Percentiles rank a stretch among this genome's conserved stretches.
Conservation (phyloP, 768 basidiomycete genomes). For the Russula olivacea region DNA sequence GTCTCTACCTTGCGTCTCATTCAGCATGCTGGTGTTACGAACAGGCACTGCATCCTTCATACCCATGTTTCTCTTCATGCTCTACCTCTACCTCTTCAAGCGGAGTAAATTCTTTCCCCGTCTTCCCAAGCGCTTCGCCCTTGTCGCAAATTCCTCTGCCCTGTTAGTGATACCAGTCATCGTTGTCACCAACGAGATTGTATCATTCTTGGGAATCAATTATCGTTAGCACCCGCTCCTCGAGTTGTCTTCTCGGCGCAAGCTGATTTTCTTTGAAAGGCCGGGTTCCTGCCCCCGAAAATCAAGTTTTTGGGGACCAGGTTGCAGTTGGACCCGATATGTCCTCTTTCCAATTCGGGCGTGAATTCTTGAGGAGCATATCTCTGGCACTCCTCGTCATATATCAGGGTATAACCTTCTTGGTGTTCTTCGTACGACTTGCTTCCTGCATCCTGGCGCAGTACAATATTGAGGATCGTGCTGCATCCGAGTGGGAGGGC, state of each 20-base stretch:
- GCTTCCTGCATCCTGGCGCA: slow-evolving; percentile 45
- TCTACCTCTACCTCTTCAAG: slow-evolving; percentile 57
- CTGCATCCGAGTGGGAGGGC: slow-evolving; percentile 41
- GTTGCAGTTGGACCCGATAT: slow-evolving; percentile 41
- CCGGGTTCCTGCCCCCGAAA: not conserved
- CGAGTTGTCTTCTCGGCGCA: not conserved
- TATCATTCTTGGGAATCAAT: slow-evolving; percentile 57
- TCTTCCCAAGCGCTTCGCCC: slow-evolving; percentile 47
- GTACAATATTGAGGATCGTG: slow-evolving; percentile 44
- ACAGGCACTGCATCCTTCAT: slow-evolving; percentile 53
- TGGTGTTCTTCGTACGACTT: slow-evolving; percentile 54
- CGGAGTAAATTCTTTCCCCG: slow-evolving; percentile 44
- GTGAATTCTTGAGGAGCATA: slow-evolving; percentile 53
- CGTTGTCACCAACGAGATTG: slow-evolving; percentile 49
- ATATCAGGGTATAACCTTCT: slow-evolving; percentile 55
- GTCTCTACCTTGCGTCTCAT: not conserved
- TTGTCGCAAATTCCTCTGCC: slow-evolving; percentile 41
- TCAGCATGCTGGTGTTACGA: not conserved
- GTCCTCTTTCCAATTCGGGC: slow-evolving; percentile 36
- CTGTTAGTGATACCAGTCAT: slow-evolving; percentile 52
- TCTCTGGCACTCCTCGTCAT: slow-evolving; percentile 54
- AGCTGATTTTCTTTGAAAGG: slow-evolving; percentile 12
- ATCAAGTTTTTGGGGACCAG: not conserved
- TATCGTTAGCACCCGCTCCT: slow-evolving; percentile 42
- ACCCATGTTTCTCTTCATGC: slow-evolving; percentile 57